Evolutionary conservation across 2,329 filamentous ascomycete species (phyloP).

Genomic region (Scopulariopsis brevicaulis): DNA sequence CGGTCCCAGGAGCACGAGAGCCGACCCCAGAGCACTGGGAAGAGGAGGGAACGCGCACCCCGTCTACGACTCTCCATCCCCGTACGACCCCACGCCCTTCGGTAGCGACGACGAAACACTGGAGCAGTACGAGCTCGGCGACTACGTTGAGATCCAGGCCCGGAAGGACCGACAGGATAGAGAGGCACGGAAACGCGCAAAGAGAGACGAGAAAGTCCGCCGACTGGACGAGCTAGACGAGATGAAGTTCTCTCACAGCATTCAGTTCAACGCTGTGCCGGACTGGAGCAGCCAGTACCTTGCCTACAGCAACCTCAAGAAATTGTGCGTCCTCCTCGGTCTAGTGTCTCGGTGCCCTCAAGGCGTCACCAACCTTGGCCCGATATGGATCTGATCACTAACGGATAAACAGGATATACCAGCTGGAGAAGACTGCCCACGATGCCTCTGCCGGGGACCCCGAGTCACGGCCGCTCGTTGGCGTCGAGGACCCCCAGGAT

Average conservation of each 20-base stretch:
- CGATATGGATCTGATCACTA: not conserved
- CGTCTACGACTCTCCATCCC: not conserved
- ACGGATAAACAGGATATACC: constrained; percentile 63
- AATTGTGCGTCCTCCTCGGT: constrained; percentile 54
- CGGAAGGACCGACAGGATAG: constrained; percentile 17
- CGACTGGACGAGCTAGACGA: constrained; percentile 66
- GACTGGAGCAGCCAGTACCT: constrained; percentile 99
- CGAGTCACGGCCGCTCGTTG: constrained; percentile 76
- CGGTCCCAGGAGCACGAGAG: not conserved
- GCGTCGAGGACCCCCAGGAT: constrained; percentile 62
- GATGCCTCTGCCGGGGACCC: constrained; percentile 54
- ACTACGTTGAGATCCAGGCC: constrained; percentile 21
- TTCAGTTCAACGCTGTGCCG: constrained; percentile 99
- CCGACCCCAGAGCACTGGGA: not conserved
- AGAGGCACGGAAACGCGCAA: constrained; percentile 24
- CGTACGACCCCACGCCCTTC: not conserved
- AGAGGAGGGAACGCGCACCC: constrained; percentile 4
- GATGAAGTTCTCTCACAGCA: constrained; percentile 99
- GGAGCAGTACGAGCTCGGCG: constrained; percentile 26
- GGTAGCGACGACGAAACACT: constrained; percentile 4
- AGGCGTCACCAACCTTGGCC: not conserved
- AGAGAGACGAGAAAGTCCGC: constrained; percentile 51
- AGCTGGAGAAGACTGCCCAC: constrained; percentile 64
- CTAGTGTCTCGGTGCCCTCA: not conserved
- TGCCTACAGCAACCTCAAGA: constrained; percentile 97